These are phyloP conservation scores for Haplosporangium sp. DNA, from an alignment of 371 early-diverging fungal genomes.

Conservation along the genomic window DNA sequence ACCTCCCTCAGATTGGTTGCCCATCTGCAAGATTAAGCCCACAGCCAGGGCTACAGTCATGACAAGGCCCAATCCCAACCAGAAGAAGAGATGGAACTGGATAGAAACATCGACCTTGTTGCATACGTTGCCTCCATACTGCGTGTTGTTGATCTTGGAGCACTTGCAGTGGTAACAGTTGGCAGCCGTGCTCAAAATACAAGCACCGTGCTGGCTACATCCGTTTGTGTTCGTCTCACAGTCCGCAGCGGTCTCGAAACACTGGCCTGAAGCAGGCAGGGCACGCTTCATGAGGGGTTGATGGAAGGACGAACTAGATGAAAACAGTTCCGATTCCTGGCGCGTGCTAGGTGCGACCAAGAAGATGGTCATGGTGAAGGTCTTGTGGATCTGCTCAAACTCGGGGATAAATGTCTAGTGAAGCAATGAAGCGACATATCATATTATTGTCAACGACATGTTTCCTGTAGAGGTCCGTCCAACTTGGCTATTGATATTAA, in stretches of 20 bases:
- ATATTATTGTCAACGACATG: not conserved
- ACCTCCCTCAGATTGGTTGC: slow-evolving; percentile 42
- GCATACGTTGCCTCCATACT: slow-evolving; percentile 36
- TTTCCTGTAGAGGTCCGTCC: too few relatives aligned
- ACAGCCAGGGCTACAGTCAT: slow-evolving; percentile 28
- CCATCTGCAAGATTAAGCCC: slow-evolving; percentile 49
- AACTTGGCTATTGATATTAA: too few relatives aligned
- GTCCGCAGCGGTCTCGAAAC: slow-evolving; percentile 29
- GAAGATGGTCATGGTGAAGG: slow-evolving; percentile 40
- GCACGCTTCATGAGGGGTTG: slow-evolving; percentile 23
- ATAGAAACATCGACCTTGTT: slow-evolving; percentile 47
- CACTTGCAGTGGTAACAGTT: slow-evolving; percentile 54
- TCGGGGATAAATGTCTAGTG: slow-evolving; percentile 39
- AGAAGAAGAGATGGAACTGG: slow-evolving; percentile 53
- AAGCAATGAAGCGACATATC: not conserved
- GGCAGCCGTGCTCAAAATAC: slow-evolving; percentile 39
- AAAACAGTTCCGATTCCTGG: slow-evolving; percentile 23
- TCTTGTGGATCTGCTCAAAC: slow-evolving; percentile 52
- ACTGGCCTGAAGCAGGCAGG: slow-evolving; percentile 18
- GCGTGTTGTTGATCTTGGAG: slow-evolving; percentile 34
- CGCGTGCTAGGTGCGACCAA: slow-evolving; percentile 22
- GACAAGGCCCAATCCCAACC: slow-evolving; percentile 36
- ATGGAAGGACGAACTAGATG: not conserved
- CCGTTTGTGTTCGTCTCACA: slow-evolving; percentile 42
- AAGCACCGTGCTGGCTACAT: slow-evolving; percentile 29